Conservation (phyloP, 176 grass and related monocot species). For the Ananas comosus region DNA sequence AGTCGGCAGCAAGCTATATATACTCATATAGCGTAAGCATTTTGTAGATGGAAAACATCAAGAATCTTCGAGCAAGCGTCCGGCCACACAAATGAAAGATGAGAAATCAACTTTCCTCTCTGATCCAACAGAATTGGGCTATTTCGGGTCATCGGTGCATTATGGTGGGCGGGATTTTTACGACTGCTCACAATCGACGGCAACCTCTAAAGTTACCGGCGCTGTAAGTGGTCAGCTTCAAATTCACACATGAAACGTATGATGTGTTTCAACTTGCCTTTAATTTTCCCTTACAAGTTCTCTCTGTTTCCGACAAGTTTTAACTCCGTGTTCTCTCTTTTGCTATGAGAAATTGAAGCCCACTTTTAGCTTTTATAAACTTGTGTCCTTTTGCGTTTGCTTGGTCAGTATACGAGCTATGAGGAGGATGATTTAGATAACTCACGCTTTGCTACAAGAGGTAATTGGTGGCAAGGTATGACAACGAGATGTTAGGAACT, state of each 20-base stretch:
- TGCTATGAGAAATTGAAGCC: no score
- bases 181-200: not conserved
- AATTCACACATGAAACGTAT: not conserved
- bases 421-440: conserved; percentile 3
- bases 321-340: no score
- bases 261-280: not conserved
- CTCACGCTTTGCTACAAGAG: conserved; percentile 9
- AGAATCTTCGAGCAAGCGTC: not conserved
- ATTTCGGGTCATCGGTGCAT: conserved; percentile 19
- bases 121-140: not conserved
- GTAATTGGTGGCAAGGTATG: conserved; percentile 21
- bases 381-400: not conserved
- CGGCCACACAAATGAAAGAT: not conserved
- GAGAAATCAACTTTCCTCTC: not conserved
- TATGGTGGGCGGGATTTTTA: conserved; percentile 21
- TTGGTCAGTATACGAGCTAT: conserved; percentile 11
- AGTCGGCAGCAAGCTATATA: no score
- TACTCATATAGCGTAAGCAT: not conserved
- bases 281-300: not conserved
- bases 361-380: not conserved
- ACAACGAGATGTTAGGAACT: not conserved
- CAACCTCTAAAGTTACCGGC: not conserved
- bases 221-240: conserved; percentile 6
- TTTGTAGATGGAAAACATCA: not conserved
- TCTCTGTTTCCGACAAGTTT: no score